These are phyloP conservation scores for Talaromyces sp. DNA, from an alignment of 2,329 filamentous ascomycete species.

Conservation along the genomic window DNA sequence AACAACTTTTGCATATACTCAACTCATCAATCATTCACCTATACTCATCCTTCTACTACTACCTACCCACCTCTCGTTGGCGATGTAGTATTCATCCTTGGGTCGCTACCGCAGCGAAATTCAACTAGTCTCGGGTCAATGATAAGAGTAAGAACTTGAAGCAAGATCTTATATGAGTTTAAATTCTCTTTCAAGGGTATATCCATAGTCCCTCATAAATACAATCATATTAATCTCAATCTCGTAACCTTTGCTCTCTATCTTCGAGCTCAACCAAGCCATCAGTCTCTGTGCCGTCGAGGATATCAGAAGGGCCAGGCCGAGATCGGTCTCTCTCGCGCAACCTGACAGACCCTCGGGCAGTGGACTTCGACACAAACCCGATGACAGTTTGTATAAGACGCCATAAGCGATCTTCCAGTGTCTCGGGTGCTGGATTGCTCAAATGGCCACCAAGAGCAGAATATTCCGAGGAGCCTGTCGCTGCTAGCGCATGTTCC, in stretches of 20 bases:
- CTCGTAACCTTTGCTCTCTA: constrained; percentile 24
- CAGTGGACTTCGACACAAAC: constrained; percentile 18
- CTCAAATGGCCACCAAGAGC: constrained; percentile 26
- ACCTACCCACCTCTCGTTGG: too few relatives aligned
- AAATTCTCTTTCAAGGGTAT: constrained; percentile 9
- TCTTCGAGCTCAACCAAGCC: constrained; percentile 51
- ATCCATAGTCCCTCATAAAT: constrained; percentile 7
- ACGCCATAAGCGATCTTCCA: constrained; percentile 43
- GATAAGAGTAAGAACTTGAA: neutral
- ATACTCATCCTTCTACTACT: too few relatives aligned
- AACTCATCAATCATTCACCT: too few relatives aligned
- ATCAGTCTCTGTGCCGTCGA: constrained; percentile 57
- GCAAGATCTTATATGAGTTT: constrained; percentile 8
- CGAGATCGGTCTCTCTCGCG: constrained; percentile 23
- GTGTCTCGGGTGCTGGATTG: constrained; percentile 23
- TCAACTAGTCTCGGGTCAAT: too few relatives aligned
- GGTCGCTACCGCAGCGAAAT: too few relatives aligned
- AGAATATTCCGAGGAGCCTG: constrained; percentile 27
- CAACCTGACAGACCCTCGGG: constrained; percentile 15
- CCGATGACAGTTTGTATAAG: constrained; percentile 37
- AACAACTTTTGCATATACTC: too few relatives aligned
- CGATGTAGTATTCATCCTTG: too few relatives aligned
- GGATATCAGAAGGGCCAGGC: constrained; percentile 39
- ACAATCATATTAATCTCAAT: constrained; percentile 8
- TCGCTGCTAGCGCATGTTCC: constrained; percentile 60